Evolutionary conservation across 148 eudicot genomes (phyloP), one percentile per base, ranked within the genome.

Genomic region (Cornus suecica): DNA sequence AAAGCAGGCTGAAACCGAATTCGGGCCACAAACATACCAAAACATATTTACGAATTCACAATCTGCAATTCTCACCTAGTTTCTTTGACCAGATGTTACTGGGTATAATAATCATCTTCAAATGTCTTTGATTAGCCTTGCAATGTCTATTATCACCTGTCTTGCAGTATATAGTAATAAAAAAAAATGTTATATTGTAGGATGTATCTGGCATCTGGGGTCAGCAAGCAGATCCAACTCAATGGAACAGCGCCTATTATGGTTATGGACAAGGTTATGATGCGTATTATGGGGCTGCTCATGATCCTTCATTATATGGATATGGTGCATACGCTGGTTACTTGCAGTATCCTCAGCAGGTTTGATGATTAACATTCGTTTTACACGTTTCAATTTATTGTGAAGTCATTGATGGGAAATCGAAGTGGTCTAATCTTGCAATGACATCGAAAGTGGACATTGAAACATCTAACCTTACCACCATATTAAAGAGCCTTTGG

Each of bases 201-300:
- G 99, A 95, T 41, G 32, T 37, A 37, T 29, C 88, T 78, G 91
- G 81, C 73, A 62, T 80, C 8, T 95, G 99, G 99, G 90, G 84
- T 77, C 94, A 89, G 87, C 90, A 93, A 74, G 86, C 81, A 22
- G 97, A 95, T 88, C 93, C 97, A 65, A 92, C 74, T 83, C 99
- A 92, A 78, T 92, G 92, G 93, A 81, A 78, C 70, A 80, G 77
- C 73, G 90, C 97, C 74, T 95, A 95, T 77, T 95, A 95, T 80
- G 91, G 87, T 42, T 95, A 93, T 80, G 99, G 99, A 61, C 97
- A 92, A 84, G 94, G 97, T 79, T 95, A 95, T 78, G 99, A 93
- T 80, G 89, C 94, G 71, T 95, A 95, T 54, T 92, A 92, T 83
- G 97, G 93, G 65, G 90, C 88, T 68, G 82, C 89, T 76, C 98